Evolutionary conservation across 176 grass and related monocot species (phyloP).

Genomic region (Aechmea fasciata): DNA sequence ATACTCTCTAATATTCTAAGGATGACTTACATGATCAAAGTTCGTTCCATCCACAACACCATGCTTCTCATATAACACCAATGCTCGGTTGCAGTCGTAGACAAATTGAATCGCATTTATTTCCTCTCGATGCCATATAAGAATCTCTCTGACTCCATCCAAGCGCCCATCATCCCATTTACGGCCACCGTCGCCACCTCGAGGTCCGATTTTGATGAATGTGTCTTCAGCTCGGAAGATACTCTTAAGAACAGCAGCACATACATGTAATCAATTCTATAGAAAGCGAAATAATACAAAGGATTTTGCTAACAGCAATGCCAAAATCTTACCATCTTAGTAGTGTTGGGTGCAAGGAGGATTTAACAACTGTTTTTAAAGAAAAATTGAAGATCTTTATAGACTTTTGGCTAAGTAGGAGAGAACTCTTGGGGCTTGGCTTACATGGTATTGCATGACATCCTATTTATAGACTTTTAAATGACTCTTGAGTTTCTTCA

Average conservation of each 20-base stretch:
- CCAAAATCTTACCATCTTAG: no score
- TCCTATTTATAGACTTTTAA: no score
- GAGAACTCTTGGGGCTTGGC: no score
- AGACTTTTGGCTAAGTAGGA: no score
- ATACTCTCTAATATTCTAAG: neutral
- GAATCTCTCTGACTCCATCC: neutral
- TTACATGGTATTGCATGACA: no score
- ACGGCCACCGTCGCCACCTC: neutral
- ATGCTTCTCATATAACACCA: neutral
- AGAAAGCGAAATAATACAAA: no score
- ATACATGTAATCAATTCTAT: no score
- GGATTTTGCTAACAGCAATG: no score
- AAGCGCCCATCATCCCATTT: neutral
- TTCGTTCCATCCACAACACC: neutral
- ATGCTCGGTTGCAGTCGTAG: neutral
- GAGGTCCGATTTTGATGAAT: neutral
- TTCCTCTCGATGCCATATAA: neutral
- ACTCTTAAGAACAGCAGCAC: neutral
- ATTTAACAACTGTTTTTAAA: no score
- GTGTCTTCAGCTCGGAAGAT: neutral
- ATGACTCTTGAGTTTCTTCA: no score
- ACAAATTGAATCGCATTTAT: neutral
- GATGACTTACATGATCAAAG: neutral
- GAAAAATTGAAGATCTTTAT: no score
- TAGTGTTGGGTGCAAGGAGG: no score